Evolutionary conservation across 352 stramenopile genomes (phyloP).

Genomic region (Globisporangium carolinianum): DNA sequence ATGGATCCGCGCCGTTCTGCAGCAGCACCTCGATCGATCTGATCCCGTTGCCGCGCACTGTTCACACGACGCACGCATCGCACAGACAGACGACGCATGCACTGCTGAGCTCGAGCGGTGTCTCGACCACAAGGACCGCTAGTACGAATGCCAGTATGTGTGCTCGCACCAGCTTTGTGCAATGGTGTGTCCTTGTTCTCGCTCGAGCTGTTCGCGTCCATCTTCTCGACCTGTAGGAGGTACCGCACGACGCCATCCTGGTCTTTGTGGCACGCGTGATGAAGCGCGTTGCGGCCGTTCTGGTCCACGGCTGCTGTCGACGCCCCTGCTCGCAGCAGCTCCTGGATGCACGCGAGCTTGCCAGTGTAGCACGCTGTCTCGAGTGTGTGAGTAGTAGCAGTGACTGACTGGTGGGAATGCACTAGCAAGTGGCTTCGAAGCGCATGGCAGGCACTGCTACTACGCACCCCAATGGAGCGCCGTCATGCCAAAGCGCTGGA

Average conservation of each 20-base stretch:
- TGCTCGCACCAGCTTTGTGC: conserved; percentile 61
- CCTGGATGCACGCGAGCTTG: conserved; percentile 42
- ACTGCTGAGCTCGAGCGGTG: no score
- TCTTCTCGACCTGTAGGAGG: conserved; percentile 31
- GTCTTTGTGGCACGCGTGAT: conserved; percentile 74
- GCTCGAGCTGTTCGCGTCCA: conserved; percentile 52
- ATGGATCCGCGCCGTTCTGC: conserved; percentile 48
- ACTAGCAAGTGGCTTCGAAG: background rate
- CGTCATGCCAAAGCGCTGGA: conserved; percentile 74
- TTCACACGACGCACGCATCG: background rate
- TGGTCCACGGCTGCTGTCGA: conserved; percentile 27
- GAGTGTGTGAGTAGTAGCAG: background rate
- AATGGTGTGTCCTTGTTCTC: conserved; percentile 72
- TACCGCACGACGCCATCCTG: conserved; percentile 55
- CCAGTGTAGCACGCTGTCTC: conserved; percentile 48
- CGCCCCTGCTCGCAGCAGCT: conserved; percentile 44
- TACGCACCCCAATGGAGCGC: conserved; percentile 66
- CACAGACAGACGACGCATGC: no score
- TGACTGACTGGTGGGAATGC: no score
- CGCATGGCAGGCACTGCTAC: background rate
- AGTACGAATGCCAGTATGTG: no score
- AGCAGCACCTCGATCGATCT: conserved; percentile 53
- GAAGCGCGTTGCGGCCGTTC: conserved; percentile 63
- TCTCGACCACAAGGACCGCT: no score
- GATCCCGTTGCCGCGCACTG: conserved; percentile 43